Base-by-base conservation (phyloP, 2,329 filamentous ascomycete genomes). In the Claviceps lovelessii region DNA sequence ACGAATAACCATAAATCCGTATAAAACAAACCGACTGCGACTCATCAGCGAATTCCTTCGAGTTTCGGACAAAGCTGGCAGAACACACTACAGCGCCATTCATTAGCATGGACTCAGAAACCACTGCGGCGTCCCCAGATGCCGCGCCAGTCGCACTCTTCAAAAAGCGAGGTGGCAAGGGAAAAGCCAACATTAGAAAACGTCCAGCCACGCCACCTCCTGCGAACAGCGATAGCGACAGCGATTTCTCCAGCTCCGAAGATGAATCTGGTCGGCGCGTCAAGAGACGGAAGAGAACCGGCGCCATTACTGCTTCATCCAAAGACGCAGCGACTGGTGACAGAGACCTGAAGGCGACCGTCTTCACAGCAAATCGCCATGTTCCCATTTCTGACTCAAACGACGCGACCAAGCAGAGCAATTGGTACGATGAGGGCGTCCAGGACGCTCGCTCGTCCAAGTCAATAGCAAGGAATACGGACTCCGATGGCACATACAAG, bases 391-490 rank as follows among this genome's bases (percentile, higher is more conserved):
- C 81, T 61, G 77, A 76, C 59, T 80, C 79, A 62, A 91, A 91
- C 67, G 90, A 96, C 67, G 91, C 93, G 23, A 97, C 91, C 1
- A 95, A 94, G 64, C 79, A 84, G 47, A 85, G 80, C 55, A 88
- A 95, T 67, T 96, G 90, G 90, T 93, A 86, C 69, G 90, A 95
- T 57, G 87, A 91, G 57, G 76, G 77, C n/a, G 71, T 75, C 29
- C 70, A 73, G 49, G 76, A 77, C 50, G 65, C 65, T 1, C 56
- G 73, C 6, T 73, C 73, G 4, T 61, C 80, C 28, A 72, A 78
- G 39, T 58, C 69, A 56, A 58, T 65, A 7, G 56, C 68, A 9
- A 66, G 66, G 29, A 69, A 66, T 54, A 60, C 62, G 19, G 64
- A 63, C 2, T 66, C 73, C 2, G 81, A 87, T 56, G 87, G 86